Base-by-base conservation (phyloP, 441 rosid species). In the Arabidopsis hybrid region DNA sequence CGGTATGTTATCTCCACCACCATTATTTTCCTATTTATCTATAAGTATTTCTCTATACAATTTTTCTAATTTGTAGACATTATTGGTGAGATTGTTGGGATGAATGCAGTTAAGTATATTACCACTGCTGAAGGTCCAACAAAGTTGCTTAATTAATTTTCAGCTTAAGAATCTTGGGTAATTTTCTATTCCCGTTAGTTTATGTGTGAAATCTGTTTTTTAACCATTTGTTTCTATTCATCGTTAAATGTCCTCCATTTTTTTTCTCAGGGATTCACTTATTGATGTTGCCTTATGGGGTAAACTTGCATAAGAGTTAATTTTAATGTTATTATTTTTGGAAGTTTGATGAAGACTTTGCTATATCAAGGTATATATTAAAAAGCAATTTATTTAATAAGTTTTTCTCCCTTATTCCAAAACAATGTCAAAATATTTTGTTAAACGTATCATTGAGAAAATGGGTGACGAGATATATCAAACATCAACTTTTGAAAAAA, bases 241-340 rank as follows among this genome's bases (percentile, higher is more conserved):
- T 1, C 26, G 26, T 21, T 21, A 21, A 21, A 21, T 21, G 26
- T 21, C 26, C 2, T 21, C 26, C 26, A 21, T 11, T 58, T 35
- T 4, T 38, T 11, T 9, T 38, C 6, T 3, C 10, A 60, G 49
- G 10, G 46, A 39, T 18, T 5, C 32, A 5, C 0, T 18, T 17
- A 12, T 60, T 39, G 65, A 60, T 60, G 49, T 60, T 39, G 35
- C 34, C 32, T 11, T 60, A 5, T 60, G 34, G 65, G 47, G 10
- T 6, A 59, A 59, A 16, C 14, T 59, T 38, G 64, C 47, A n/a
- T n/a, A n/a, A n/a, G n/a, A n/a, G n/a, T n/a, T n/a, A n/a, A n/a
- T n/a, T n/a, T n/a, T n/a, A n/a, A n/a, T n/a, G n/a, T n/a, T n/a
- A n/a, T n/a, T 21, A 21, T 21, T 21, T 1, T 21, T 38, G 47